phyloP scores from a whole-genome alignment of 805 yeast species.

The Candida namnaoensis region DNA sequence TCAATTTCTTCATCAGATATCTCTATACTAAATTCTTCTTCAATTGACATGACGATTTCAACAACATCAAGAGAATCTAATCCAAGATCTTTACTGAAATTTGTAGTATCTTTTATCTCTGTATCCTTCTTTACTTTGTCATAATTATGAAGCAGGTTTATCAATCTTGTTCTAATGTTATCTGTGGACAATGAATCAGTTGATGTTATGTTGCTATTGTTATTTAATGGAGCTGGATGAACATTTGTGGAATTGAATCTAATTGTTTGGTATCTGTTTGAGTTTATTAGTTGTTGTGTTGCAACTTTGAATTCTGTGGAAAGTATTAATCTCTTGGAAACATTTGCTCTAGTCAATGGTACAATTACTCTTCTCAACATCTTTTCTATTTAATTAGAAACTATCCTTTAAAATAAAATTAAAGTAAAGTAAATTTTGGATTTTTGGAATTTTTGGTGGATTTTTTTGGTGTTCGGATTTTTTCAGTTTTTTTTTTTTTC shows the following conservation, averaged over 20 bases:
- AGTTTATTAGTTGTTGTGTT: too few species aligned
- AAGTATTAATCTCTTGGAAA: too few species aligned
- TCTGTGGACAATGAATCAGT: neutral
- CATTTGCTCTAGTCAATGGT: too few species aligned
- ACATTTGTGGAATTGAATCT: neutral
- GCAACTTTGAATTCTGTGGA: too few species aligned
- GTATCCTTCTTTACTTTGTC: slow-evolving; percentile 37
- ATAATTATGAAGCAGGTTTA: slow-evolving; percentile 35
- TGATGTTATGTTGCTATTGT: neutral
- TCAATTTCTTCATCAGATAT: slow-evolving; percentile 82
- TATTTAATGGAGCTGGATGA: too few species aligned
- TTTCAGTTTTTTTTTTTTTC: neutral
- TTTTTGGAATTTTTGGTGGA: too few species aligned
- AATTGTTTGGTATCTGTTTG: too few species aligned
- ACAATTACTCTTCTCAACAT: too few species aligned
- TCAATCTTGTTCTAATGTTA: neutral
- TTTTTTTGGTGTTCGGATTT: neutral
- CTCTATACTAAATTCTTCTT: slow-evolving; percentile 55
- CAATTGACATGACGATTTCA: slow-evolving; percentile 67
- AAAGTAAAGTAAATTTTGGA: neutral
- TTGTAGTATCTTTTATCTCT: slow-evolving; percentile 30
- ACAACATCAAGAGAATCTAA: slow-evolving; percentile 66
- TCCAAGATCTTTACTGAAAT: slow-evolving; percentile 58
- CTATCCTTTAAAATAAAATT: too few species aligned
- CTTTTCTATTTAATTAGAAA: too few species aligned